Conservation (phyloP, 805 yeast genomes). For the Metschnikowia orientalis region DNA sequence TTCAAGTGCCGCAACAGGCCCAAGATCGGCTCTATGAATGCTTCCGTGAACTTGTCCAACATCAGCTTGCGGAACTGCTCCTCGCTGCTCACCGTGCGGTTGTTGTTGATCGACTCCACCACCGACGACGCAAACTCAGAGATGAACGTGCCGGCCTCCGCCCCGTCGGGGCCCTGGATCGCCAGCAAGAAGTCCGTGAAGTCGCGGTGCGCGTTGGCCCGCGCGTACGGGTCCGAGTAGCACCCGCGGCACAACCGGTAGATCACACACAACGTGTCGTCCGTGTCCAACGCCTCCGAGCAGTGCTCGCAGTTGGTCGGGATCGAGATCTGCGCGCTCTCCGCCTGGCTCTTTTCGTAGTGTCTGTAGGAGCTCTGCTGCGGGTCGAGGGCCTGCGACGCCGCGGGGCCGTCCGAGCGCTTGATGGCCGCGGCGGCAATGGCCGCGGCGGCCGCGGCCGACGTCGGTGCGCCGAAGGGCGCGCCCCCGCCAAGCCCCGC, state of each 20-base stretch:
- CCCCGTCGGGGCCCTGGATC: conserved; percentile 18
- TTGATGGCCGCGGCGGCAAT: conserved; percentile 18
- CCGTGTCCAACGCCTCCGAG: conserved; percentile 19
- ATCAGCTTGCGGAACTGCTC: conserved; percentile 33
- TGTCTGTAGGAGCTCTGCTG: conserved; percentile 16
- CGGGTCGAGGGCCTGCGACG: conserved; percentile 9
- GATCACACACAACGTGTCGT: conserved; percentile 22
- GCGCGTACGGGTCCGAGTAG: conserved; percentile 27
- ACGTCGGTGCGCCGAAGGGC: conserved; percentile 5
- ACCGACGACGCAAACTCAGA: conserved; percentile 16
- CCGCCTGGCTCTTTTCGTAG: conserved; percentile 17
- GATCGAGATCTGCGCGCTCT: conserved; percentile 14
- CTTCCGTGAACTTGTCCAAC: conserved; percentile 30
- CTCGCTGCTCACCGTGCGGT: conserved; percentile 25
- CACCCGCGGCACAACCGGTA: conserved; percentile 29
- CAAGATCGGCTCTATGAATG: conserved; percentile 38
- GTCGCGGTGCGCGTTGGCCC: conserved; percentile 24
- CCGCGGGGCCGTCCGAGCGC: conserved; percentile 12
- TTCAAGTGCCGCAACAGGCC: conserved; percentile 30
- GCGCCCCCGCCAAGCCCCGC: conserved; percentile 2
- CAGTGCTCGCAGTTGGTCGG: conserved; percentile 30
- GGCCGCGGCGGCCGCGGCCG: conserved; percentile 16
- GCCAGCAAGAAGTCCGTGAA: conserved; percentile 26
- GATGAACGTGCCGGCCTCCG: conserved; percentile 13
- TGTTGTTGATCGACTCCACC: conserved; percentile 22